Conservation (phyloP, 1,284 basidiomycete species). For the Thecaphora thlaspeos region DNA sequence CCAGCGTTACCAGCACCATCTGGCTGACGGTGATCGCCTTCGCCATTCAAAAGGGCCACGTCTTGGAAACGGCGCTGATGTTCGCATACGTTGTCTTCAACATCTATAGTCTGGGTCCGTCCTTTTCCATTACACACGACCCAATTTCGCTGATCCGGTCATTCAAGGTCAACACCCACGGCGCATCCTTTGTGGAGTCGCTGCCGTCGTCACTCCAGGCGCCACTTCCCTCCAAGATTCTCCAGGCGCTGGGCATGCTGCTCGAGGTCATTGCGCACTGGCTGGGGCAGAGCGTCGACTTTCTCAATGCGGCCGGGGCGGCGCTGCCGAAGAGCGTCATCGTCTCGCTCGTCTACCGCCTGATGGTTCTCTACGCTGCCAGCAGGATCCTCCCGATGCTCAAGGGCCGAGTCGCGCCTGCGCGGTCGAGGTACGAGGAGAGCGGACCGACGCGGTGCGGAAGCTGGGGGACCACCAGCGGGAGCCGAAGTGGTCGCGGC, state of each 20-base stretch:
- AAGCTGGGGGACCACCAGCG: constrained; percentile 18
- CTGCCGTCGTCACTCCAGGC: constrained; percentile 18
- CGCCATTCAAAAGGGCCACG: constrained; percentile 53
- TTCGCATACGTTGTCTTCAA: constrained; percentile 56
- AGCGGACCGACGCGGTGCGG: not conserved
- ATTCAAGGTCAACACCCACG: constrained; percentile 44
- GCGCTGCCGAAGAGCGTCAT: constrained; percentile 53
- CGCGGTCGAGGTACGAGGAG: not conserved
- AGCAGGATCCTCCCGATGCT: constrained; percentile 50
- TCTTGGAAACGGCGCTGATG: constrained; percentile 55
- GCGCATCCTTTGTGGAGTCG: constrained; percentile 19
- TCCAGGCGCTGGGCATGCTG: constrained; percentile 24
- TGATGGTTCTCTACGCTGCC: constrained; percentile 54
- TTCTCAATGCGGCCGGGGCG: constrained; percentile 41
- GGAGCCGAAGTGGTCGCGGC: not conserved
- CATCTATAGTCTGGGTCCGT: constrained; percentile 49
- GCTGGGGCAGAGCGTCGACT: constrained; percentile 40
- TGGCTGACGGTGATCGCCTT: constrained; percentile 57
- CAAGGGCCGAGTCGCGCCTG: constrained; percentile 23
- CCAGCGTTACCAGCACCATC: constrained; percentile 43
- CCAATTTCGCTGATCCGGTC: constrained; percentile 52
- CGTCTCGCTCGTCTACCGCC: constrained; percentile 49
- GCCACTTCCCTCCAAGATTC: constrained; percentile 20
- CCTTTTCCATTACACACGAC: constrained; percentile 47
- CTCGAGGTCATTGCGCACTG: constrained; percentile 42